Conservation (phyloP, 2,329 filamentous ascomycete genomes). For the Blumeriella jaapii region DNA sequence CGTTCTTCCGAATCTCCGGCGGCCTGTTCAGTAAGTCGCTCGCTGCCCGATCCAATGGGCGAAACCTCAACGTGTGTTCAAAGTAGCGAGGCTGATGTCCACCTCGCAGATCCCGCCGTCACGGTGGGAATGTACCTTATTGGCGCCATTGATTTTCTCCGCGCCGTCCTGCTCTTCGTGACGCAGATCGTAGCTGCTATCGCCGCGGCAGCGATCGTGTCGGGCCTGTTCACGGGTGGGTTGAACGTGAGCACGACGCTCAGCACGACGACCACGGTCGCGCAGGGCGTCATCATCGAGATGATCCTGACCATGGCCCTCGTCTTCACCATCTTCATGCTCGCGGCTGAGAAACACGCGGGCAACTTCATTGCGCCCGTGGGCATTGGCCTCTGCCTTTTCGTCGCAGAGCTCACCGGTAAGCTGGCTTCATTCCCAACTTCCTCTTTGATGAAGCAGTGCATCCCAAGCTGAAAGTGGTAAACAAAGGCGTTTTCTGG, state of each 20-base stretch:
- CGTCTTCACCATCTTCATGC: conserved; percentile 37
- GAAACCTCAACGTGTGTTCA: background rate
- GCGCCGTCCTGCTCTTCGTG: conserved; percentile 21
- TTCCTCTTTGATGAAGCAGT: too few species aligned
- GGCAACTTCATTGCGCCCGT: conserved; percentile 37
- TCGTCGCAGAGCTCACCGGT: conserved; percentile 26
- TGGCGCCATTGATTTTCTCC: conserved; percentile 22
- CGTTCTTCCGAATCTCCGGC: conserved; percentile 38
- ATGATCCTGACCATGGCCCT: conserved; percentile 35
- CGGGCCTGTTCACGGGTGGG: conserved; percentile 13
- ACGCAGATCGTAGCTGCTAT: conserved; percentile 27
- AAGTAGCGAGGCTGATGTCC: background rate
- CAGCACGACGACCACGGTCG: conserved; percentile 15
- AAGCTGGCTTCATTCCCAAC: background rate
- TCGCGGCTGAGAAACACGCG: conserved; percentile 31
- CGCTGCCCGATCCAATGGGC: background rate
- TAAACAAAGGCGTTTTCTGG: conserved; percentile 35
- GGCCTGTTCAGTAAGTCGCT: conserved; percentile 30
- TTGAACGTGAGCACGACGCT: conserved; percentile 11
- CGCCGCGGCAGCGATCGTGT: conserved; percentile 30
- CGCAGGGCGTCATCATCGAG: conserved; percentile 36
- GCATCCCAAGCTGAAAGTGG: too few species aligned
- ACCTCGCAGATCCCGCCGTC: conserved; percentile 12
- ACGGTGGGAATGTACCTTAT: conserved; percentile 27
- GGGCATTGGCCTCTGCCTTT: conserved; percentile 35